These are phyloP conservation scores for Ceratocystis smalleyi DNA, from an alignment of 2,329 filamentous ascomycete species.

Conservation along the genomic window DNA sequence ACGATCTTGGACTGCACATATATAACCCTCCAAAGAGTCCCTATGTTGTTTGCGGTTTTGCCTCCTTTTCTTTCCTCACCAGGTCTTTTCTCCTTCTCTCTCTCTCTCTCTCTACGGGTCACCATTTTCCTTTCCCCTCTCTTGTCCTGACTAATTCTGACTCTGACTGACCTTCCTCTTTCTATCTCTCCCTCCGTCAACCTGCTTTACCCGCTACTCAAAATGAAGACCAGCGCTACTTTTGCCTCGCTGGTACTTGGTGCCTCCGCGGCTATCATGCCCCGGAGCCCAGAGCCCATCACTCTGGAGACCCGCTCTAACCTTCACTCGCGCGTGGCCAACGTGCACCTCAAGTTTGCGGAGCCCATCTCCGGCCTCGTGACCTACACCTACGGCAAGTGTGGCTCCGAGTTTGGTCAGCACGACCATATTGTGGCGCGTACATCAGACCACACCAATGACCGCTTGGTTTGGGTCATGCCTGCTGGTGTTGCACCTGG, in stretches of 20 bases:
- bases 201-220: background rate
- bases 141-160: background rate
- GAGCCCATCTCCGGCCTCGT: conserved; percentile 17
- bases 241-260: conserved; percentile 13
- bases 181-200: background rate
- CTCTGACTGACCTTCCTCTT: background rate
- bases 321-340: conserved; percentile 16
- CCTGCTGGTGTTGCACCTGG: conserved; percentile 21
- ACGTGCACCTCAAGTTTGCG: conserved; percentile 19
- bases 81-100: conserved; percentile 4
- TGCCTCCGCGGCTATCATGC: conserved; percentile 13
- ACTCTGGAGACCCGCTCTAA: conserved; percentile 15
- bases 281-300: conserved; percentile 11
- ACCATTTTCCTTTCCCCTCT: background rate
- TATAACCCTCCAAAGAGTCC: background rate
- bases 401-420: conserved; percentile 16
- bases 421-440: conserved; percentile 18
- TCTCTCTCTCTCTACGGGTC: background rate
- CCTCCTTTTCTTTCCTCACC: conserved; percentile 5
- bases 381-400: conserved; percentile 19
- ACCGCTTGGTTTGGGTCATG: conserved; percentile 20
- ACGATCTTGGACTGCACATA: background rate
- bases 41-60: no score
- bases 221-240: conserved; percentile 15
- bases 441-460: conserved; percentile 18